A percentile compares a stretch with the other conserved stretches of the same genome.
These are phyloP conservation scores for Saitozyma sp. DNA, from an alignment of 768 basidiomycete species.

Conservation along the genomic window DNA sequence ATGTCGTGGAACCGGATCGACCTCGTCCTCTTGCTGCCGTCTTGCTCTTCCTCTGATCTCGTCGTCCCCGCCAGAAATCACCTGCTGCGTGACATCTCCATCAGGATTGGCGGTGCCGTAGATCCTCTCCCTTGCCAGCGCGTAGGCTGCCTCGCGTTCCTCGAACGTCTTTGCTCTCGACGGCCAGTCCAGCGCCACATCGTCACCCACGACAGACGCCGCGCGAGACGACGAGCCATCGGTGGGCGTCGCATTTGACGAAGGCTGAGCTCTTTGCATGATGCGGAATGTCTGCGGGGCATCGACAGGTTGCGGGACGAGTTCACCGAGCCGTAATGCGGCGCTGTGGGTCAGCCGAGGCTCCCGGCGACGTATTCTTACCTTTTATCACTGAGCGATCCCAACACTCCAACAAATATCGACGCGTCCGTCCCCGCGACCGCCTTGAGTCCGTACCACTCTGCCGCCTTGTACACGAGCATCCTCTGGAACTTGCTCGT, in stretches of 20 bases:
- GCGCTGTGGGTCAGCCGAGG: background rate
- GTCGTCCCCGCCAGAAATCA: background rate
- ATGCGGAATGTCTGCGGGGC: slow-evolving; percentile 34
- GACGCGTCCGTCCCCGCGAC: slow-evolving; percentile 25
- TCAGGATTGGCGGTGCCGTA: slow-evolving; percentile 19
- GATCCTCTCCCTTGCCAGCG: slow-evolving; percentile 34
- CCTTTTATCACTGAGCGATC: slow-evolving; percentile 31
- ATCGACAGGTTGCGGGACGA: slow-evolving; percentile 27
- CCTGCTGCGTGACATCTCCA: slow-evolving; percentile 1
- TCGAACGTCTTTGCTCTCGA: slow-evolving; percentile 35
- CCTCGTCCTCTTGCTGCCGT: slow-evolving; percentile 22
- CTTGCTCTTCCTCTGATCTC: slow-evolving; percentile 4
- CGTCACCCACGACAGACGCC: slow-evolving; percentile 20
- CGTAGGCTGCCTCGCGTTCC: slow-evolving; percentile 43
- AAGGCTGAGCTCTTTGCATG: slow-evolving; percentile 30
- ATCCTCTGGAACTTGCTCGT: slow-evolving; percentile 45
- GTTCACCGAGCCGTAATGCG: slow-evolving; percentile 20
- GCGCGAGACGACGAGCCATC: slow-evolving; percentile 4
- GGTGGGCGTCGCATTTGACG: background rate
- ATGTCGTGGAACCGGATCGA: slow-evolving; percentile 37
- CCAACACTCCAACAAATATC: slow-evolving; percentile 34
- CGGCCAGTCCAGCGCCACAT: slow-evolving; percentile 11
- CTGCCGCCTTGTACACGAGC: slow-evolving; percentile 47
- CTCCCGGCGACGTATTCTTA: slow-evolving; percentile 3
- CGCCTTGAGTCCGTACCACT: slow-evolving; percentile 49